Evolutionary conservation across 202 grass and related monocot species (phyloP), one percentile per base, ranked within the genome.

Genomic region (Tripidium arundinaceum): DNA sequence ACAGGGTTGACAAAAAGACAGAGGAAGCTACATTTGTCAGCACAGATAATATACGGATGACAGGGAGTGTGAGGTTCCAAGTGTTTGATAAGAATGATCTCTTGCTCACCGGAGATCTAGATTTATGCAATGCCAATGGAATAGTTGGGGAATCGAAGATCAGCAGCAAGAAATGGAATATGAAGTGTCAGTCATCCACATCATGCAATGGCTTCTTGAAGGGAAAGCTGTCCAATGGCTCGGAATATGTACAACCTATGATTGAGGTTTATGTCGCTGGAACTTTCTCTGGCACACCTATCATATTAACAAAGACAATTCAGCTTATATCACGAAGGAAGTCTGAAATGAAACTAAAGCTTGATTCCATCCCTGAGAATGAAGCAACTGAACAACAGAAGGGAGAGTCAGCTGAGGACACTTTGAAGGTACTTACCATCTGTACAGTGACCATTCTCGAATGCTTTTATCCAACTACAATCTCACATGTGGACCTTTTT

Each of bases 11-110:
- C 67, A 90, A 70, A 50, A 91, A 63, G 78, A 87, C 86, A 0
- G 93, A 97, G 85, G 93, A 97, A 39, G 90, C 93, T 71, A 97
- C 93, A 3, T 97, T 87, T 76, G 88, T 97, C 2, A 97, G 87
- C 74, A 97, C 93, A 0, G 93, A 97, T 67, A 89, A 87, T 38
- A 93, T 97, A 78, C 84, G 81, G 85, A 93, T 93, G 90, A 93
- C 93, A 39, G 93, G 93, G 80, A 97, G 88, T 18, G 81, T 97
- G 70, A 83, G 86, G 72, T 97, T 97, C 24, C 88, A 97, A 74
- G 86, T 97, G 52, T 89, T 97, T 75, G 83, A 97, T 61, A 89
- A 93, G 86, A 85, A 93, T n/a, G 84, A 93, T 64, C 86, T 97
- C 18, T 87, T 97, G 83, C 29, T 31, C 29, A 31, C 29, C 29